These are phyloP conservation scores for Mycena rosella DNA, from an alignment of 768 basidiomycete species.

Conservation along the genomic window DNA sequence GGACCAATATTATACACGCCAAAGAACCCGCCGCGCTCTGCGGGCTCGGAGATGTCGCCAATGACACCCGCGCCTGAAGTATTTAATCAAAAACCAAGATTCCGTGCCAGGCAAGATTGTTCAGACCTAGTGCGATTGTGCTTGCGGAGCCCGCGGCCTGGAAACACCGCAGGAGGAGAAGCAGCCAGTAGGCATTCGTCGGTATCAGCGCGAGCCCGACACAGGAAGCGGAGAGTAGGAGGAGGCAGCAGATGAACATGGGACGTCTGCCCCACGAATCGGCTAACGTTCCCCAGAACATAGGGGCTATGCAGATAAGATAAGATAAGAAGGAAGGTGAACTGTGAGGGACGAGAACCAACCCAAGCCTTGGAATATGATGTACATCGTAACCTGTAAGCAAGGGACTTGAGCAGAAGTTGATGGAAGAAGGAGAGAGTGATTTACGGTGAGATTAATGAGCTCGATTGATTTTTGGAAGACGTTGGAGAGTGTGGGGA, in stretches of 20 bases:
- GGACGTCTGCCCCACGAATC: conserved; percentile 75
- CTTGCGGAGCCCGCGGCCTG: conserved; percentile 87
- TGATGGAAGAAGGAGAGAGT: too few species aligned
- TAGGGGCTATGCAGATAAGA: conserved; percentile 57
- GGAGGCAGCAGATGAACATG: conserved; percentile 71
- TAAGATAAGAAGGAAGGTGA: not conserved
- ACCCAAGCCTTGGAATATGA: conserved; percentile 77
- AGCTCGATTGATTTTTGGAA: conserved; percentile 77
- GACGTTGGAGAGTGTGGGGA: conserved; percentile 72
- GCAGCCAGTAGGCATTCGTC: conserved; percentile 77
- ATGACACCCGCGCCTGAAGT: conserved; percentile 78
- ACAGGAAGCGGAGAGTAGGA: conserved; percentile 75
- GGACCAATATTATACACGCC: conserved; percentile 77
- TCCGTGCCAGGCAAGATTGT: not conserved
- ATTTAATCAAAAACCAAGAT: not conserved
- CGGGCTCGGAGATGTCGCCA: conserved; percentile 79
- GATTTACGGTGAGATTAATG: conserved; percentile 79
- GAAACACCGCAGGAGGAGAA: conserved; percentile 83
- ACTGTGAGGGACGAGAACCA: conserved; percentile 37
- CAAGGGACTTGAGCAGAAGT: not conserved
- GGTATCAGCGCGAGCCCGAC: conserved; percentile 67
- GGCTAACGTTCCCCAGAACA: conserved; percentile 80
- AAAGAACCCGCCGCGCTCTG: conserved; percentile 81
- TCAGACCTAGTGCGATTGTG: conserved; percentile 77
- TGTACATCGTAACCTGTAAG: conserved; percentile 73